These are phyloP conservation scores for Botrytis cinerea DNA, from an alignment of 2,329 filamentous ascomycete genomes.

Conservation along the genomic window DNA sequence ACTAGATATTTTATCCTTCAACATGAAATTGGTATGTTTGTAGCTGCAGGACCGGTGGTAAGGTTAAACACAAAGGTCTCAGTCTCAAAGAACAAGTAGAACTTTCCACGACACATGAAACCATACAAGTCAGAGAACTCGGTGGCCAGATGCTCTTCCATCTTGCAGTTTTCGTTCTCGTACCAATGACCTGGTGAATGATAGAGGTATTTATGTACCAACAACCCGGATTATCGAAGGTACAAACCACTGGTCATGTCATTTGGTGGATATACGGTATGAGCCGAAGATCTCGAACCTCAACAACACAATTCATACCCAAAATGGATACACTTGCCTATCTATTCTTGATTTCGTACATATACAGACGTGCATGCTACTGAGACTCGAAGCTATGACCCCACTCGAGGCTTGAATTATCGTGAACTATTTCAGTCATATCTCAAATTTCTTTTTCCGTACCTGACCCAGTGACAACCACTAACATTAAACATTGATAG, in stretches of 20 bases:
- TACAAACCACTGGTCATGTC: conserved; percentile 19
- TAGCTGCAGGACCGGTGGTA: not conserved
- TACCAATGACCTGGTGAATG: conserved; percentile 21
- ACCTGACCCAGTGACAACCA: conserved; percentile 2
- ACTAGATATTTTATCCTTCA: not conserved
- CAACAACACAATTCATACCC: not conserved
- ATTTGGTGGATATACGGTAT: not conserved
- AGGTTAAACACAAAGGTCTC: conserved; percentile 9
- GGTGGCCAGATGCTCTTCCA: conserved; percentile 1
- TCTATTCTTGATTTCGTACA: not conserved
- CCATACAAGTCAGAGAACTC: conserved; percentile 2
- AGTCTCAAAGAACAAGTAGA: conserved; percentile 11
- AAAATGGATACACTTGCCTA: conserved; percentile 5
- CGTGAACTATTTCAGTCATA: conserved; percentile 14
- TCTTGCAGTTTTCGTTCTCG: conserved; percentile 25
- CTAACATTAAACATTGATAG: not conserved
- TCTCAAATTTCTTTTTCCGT: conserved; percentile 20
- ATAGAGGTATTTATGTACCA: conserved; percentile 24
- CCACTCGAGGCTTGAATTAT: conserved; percentile 21
- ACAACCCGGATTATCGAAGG: conserved; percentile 16
- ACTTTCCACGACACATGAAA: conserved; percentile 22
- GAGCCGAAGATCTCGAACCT: not conserved
- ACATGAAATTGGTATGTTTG: not conserved
- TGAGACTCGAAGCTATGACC: conserved; percentile 5
- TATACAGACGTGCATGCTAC: not conserved